Base-by-base conservation (phyloP, 2,329 filamentous ascomycete genomes). In the Pseudocercospora ulei region DNA sequence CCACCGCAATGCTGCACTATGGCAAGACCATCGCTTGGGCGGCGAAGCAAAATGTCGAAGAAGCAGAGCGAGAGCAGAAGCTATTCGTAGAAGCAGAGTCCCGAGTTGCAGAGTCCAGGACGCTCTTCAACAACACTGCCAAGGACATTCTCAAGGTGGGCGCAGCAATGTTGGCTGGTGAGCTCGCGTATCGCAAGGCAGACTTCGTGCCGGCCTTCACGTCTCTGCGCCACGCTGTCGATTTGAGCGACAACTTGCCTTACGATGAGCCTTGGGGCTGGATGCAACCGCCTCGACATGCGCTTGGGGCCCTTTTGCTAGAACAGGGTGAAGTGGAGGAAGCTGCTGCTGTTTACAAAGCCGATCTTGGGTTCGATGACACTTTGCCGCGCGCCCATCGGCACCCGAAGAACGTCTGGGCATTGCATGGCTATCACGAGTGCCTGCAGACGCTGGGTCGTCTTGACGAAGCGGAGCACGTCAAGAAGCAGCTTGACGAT, bases 231-330 rank as follows among this genome's bases (percentile, higher is more conserved):
- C 60, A 63, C n/a, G 69, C 78, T 0, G 72, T 80, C 18, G 49
- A 58, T 0, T 64, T 72, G 1, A 75, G 80, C 43, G 78, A 81
- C 51, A 59, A 56, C 0, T 63, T 84, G 11, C 75, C 75, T 0
- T 84, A 81, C 43, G 75, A 78, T 44, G 80, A 85, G 55, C 80
- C 80, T 0, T 83, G 79, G 78, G 78, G 76, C 0, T 84, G 80
- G 79, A 83, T 84, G 79, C 78, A 82, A 52, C 80, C 80, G 0
- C 71, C 75, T 0, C 67, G 78, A 1, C 80, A 84, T 56, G 79
- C 79, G 0, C 75, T 76, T 23, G 79, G 75, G 0, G 80, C 79
- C 0, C 62, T 85, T 3, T 55, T 82, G 12, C 64, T 82, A 1
- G 80, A 84, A 53, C 78, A 80, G 51, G 73, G 70, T 0, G 34